Conservation (phyloP, 2,329 filamentous ascomycete genomes). For the Diaporthe vaccinii region DNA sequence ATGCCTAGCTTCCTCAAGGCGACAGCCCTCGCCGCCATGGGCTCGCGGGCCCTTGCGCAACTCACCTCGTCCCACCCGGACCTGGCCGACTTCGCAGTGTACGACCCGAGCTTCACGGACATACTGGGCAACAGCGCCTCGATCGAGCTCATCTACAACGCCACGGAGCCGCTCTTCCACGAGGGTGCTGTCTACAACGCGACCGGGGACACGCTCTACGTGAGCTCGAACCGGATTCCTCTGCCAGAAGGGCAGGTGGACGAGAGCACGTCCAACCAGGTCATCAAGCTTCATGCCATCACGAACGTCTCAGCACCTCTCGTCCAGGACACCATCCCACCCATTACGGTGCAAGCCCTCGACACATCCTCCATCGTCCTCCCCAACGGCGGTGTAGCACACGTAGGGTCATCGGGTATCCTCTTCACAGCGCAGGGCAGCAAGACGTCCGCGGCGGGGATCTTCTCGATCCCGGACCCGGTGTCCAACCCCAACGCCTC, state of each 20-base stretch:
- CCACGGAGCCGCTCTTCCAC: constrained; percentile 40
- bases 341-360: constrained; percentile 30
- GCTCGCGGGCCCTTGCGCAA: constrained; percentile 13
- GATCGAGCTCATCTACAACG: constrained; percentile 39
- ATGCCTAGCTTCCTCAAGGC: constrained; percentile 14
- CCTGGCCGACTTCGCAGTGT: constrained; percentile 37
- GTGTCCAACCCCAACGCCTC: constrained; percentile 43
- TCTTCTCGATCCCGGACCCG: constrained; percentile 40
- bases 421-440: constrained; percentile 40
- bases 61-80: constrained; percentile 34
- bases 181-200: constrained; percentile 37
- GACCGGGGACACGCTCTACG: constrained; percentile 31
- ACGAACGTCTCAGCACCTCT: constrained; percentile 34
- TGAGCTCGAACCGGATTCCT: constrained; percentile 41
- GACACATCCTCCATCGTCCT: constrained; percentile 28
- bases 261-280: constrained; percentile 38
- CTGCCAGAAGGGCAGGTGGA: constrained; percentile 34
- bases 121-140: constrained; percentile 36
- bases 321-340: background rate
- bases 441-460: constrained; percentile 34
- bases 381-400: constrained; percentile 36
- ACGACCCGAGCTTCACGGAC: constrained; percentile 33
- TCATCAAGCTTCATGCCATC: constrained; percentile 35
- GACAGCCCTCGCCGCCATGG: constrained; percentile 24
- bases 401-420: constrained; percentile 3